These are phyloP conservation scores for Serendipita sp. DNA, from an alignment of 768 basidiomycete genomes.

Conservation along the genomic window DNA sequence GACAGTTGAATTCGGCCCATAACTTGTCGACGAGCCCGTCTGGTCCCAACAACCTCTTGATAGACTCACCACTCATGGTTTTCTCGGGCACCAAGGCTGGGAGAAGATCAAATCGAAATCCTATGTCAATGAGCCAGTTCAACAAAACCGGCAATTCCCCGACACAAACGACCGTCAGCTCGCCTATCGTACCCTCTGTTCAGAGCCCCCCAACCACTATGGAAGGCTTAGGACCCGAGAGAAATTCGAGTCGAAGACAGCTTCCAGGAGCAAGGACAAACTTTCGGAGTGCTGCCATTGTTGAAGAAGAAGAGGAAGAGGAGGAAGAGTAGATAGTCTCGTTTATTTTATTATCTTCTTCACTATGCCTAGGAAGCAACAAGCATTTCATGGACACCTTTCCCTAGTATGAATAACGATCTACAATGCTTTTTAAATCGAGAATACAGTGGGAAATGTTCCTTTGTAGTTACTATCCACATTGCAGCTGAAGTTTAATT, in stretches of 20 bases:
- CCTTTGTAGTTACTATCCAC: not conserved
- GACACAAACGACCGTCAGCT: not conserved
- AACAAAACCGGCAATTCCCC: not conserved
- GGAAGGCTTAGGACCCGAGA: not conserved
- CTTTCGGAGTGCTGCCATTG: not conserved
- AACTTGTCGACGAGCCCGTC: not conserved
- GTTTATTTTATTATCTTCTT: not conserved
- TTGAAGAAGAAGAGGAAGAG: constrained; percentile 5
- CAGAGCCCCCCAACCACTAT: not conserved
- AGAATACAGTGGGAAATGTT: not conserved
- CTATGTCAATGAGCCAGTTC: not conserved
- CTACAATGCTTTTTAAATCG: not conserved
- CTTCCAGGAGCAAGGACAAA: not conserved
- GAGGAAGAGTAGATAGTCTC: not conserved
- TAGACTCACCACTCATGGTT: not conserved
- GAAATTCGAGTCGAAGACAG: not conserved
- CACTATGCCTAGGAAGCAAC: not conserved
- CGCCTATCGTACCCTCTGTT: not conserved
- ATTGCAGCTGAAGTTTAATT: not conserved
- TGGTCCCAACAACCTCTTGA: not conserved
- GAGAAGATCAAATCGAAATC: not conserved
- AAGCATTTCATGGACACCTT: not conserved
- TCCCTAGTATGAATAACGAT: not conserved
- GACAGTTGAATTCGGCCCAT: constrained; percentile 28
- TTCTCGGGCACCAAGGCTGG: not conserved